Conservation (phyloP, 805 yeast species). For the Kluyveromyces nonfermentans region DNA sequence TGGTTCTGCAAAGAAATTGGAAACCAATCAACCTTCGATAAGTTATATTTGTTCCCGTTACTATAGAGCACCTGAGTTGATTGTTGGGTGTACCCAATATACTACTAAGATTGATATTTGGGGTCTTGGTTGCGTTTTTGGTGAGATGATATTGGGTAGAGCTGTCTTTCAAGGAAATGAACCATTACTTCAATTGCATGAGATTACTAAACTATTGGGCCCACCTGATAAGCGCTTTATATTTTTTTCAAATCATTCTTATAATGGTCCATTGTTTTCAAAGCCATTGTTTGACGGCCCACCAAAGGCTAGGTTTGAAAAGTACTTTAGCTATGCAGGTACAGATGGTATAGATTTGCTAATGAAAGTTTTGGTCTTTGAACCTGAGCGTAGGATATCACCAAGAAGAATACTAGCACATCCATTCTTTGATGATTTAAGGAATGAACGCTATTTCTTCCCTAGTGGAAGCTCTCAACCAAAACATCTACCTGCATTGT, state of each 20-base stretch:
- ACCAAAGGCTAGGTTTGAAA: slow-evolving; percentile 47
- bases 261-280: slow-evolving; percentile 65
- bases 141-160: slow-evolving; percentile 85
- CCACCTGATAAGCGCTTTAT: slow-evolving; percentile 72
- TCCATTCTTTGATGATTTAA: slow-evolving; percentile 80
- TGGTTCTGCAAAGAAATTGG: slow-evolving; percentile 75
- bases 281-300: slow-evolving; percentile 51
- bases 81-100: slow-evolving; percentile 82
- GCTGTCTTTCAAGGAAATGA: slow-evolving; percentile 95
- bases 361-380: slow-evolving; percentile 75
- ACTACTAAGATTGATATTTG: slow-evolving; percentile 91
- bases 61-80: slow-evolving; percentile 82
- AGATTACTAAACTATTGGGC: slow-evolving; percentile 83
- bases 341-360: slow-evolving; percentile 80
- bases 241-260: slow-evolving; percentile 64
- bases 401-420: slow-evolving; percentile 81
- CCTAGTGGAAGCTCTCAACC: slow-evolving; percentile 45
- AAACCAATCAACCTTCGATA: slow-evolving; percentile 76
- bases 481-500: slow-evolving; percentile 39
- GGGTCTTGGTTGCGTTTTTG: slow-evolving; percentile 96
- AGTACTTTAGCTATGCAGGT: slow-evolving; percentile 68
- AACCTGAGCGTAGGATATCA: slow-evolving; percentile 73
- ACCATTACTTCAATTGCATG: slow-evolving; percentile 80
- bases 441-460: slow-evolving; percentile 42
- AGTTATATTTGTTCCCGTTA: slow-evolving; percentile 94